phyloP scores from a whole-genome alignment of 805 yeast species.

The Starmerella bombi region DNA sequence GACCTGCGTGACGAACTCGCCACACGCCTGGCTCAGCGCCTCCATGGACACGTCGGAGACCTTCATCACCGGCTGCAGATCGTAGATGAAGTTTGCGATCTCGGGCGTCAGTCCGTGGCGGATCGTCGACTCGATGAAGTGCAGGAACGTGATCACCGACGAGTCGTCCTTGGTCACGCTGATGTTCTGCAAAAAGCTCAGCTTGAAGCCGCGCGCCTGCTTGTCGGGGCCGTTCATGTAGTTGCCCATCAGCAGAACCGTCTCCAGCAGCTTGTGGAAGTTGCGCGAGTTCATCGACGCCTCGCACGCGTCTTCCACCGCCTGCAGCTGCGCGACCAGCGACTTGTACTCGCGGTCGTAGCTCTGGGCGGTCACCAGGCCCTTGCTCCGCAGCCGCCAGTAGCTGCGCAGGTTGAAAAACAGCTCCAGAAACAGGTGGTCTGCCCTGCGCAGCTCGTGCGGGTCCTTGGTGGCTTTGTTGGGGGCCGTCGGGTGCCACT shows the following conservation, averaged over 20 bases:
- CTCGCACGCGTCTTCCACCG: slow-evolving; percentile 60
- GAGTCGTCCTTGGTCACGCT: slow-evolving; percentile 82
- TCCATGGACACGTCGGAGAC: slow-evolving; percentile 72
- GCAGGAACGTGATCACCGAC: slow-evolving; percentile 77
- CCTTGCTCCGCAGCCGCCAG: slow-evolving; percentile 87
- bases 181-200: slow-evolving; percentile 78
- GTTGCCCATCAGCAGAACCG: slow-evolving; percentile 85
- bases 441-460: slow-evolving; percentile 70
- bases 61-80: slow-evolving; percentile 42
- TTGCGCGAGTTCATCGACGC: slow-evolving; percentile 52
- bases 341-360: slow-evolving; percentile 71
- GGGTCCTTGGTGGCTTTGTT: slow-evolving; percentile 56
- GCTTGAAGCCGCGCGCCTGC: slow-evolving; percentile 84
- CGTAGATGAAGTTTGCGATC: slow-evolving; percentile 59
- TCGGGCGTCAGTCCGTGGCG: slow-evolving; percentile 67
- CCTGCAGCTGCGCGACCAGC: slow-evolving; percentile 48
- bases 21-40: slow-evolving; percentile 62
- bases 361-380: slow-evolving; percentile 53
- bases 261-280: slow-evolving; percentile 60
- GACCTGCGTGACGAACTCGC: slow-evolving; percentile 45
- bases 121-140: slow-evolving; percentile 82
- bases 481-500: slow-evolving; percentile 35
- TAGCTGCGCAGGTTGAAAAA: slow-evolving; percentile 74
- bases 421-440: slow-evolving; percentile 67
- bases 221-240: slow-evolving; percentile 90